A percentile compares a stretch with the other conserved stretches of the same genome.
Evolutionary conservation across 1,284 basidiomycete species (phyloP).

Genomic region (Puccinia novopanici): DNA sequence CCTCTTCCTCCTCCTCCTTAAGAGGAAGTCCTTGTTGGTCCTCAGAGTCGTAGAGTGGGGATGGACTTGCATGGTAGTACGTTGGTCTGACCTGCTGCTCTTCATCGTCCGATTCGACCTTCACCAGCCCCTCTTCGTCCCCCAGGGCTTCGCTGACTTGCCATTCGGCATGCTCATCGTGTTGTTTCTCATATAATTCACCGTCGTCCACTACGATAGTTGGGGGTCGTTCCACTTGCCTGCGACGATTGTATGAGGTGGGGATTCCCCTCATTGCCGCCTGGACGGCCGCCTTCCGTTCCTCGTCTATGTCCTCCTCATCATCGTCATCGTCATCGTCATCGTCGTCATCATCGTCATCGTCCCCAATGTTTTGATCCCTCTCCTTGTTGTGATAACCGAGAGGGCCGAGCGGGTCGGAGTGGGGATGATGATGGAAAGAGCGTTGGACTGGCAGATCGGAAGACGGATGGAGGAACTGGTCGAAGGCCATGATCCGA

Average conservation of each 20-base stretch:
- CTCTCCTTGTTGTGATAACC: not conserved
- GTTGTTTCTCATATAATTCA: not conserved
- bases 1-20: constrained; percentile 5
- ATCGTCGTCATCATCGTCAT: constrained; percentile 25
- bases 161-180: not conserved
- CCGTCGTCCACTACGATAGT: constrained; percentile 5
- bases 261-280: constrained; percentile 21
- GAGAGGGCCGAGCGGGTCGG: not conserved
- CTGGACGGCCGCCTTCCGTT: constrained; percentile 26
- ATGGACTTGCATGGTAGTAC: not conserved
- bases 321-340: constrained; percentile 37
- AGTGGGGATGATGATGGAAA: not conserved
- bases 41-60: not conserved
- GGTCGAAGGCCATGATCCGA: not conserved
- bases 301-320: constrained; percentile 37
- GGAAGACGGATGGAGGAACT: not conserved
- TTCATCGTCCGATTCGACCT: not conserved
- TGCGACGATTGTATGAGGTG: not conserved
- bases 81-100: not conserved
- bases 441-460: not conserved
- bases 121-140: constrained; percentile 5
- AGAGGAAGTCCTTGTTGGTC: not conserved
- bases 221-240: not conserved
- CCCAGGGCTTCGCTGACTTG: not conserved
- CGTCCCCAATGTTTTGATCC: not conserved